Evolutionary conservation across 2,329 filamentous ascomycete species (phyloP), one percentile per base, ranked within the genome.

Genomic region (Colletotrichum incanum): DNA sequence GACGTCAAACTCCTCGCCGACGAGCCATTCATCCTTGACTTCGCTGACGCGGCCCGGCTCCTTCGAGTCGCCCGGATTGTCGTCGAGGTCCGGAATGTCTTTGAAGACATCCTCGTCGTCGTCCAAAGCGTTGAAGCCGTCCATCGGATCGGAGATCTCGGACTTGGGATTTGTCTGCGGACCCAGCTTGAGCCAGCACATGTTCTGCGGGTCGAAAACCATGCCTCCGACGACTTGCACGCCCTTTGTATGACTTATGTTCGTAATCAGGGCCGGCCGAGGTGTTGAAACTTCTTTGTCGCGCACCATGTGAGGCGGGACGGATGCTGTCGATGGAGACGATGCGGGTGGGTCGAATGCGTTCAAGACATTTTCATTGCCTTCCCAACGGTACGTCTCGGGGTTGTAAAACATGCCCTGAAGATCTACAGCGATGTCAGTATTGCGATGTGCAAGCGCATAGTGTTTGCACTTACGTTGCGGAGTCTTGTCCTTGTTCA

Each of bases 361-460:
- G 74, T 89, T 89, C 65, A 97, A 85, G 43, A 89, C 93, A 77
- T 94, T 96, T 80, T 99, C 96, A 77, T 99, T 99, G 64, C 96
- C 96, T 86, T 99, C 96, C 96, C 96, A 99, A 61, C 91, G 89
- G 78, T 92, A 96, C 11, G 94, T 93, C 37, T 89, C 86, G 8
- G 96, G 94, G 78, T 99, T 98, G 81, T 98, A 99, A 66, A 91
- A 92, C 96, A 99, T 99, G 75, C 96, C 96, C 82, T 98, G 96
- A 73, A 98, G 89, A 78, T 92, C 94, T 96, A 74, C 39, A 55
- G 54, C 54, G 37, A 41, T 58, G 76, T 85, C 78, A 84, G 80
- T 58, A 69, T 58, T 67, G n/a, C 14, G 31, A 18, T 43, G 26
- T 61, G n/a, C 18, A 59, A 49, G 8, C 14, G 28, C 28, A 37